A percentile compares a stretch with the other conserved stretches of the same genome.
These are phyloP conservation scores for Xylaria digitata DNA, from an alignment of 2,329 filamentous ascomycete genomes.

Conservation along the genomic window DNA sequence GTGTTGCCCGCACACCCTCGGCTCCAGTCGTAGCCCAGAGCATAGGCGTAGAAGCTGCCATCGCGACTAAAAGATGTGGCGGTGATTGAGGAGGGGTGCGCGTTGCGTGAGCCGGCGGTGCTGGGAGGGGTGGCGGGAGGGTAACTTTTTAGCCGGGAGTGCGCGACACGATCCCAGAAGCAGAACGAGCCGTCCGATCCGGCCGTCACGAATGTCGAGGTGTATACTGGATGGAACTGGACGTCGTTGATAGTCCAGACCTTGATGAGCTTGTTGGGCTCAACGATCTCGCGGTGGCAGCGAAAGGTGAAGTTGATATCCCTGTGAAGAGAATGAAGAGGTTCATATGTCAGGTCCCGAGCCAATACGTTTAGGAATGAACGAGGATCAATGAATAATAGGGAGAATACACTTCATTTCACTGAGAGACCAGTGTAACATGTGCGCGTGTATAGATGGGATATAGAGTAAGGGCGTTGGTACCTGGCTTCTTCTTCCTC, in stretches of 20 bases:
- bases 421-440: not conserved
- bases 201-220: conserved; percentile 47
- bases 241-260: conserved; percentile 52
- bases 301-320: conserved; percentile 47
- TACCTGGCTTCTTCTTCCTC: conserved; percentile 44
- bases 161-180: conserved; percentile 68
- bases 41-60: conserved; percentile 69
- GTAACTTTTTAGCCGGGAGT: conserved; percentile 53
- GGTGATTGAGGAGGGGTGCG: conserved; percentile 63
- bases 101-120: not conserved
- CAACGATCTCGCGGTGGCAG: conserved; percentile 48
- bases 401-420: not conserved
- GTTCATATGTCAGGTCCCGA: conserved; percentile 4
- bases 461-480: not conserved
- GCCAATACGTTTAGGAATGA: too few relatives aligned
- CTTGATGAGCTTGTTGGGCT: conserved; percentile 39
- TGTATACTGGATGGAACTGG: conserved; percentile 46
- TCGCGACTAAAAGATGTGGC: conserved; percentile 70
- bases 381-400: not conserved
- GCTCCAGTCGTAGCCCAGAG: conserved; percentile 79
- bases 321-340: conserved; percentile 10
- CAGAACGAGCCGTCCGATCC: conserved; percentile 53
- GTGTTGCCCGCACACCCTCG: conserved; percentile 64
- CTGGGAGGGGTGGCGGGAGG: not conserved
- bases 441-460: not conserved